Percentiles rank a stretch among this genome's conserved stretches.
Evolutionary conservation across 805 yeast species (phyloP).

Genomic region (Pichia gijzeniarum): DNA sequence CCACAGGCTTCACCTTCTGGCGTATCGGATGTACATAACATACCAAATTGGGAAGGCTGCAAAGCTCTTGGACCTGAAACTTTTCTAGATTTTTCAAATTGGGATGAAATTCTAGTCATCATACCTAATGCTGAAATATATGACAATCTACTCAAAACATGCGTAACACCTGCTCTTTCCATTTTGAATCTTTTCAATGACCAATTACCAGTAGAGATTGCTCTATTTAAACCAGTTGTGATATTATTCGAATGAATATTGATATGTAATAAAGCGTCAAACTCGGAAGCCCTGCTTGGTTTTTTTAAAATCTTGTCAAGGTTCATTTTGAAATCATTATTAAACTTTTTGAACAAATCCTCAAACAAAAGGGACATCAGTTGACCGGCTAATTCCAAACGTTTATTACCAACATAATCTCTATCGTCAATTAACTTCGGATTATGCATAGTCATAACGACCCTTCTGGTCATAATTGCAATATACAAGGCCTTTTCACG

Average conservation of each 20-base stretch:
- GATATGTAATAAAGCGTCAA: slow-evolving; percentile 85
- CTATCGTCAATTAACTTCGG: slow-evolving; percentile 97
- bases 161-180: slow-evolving; percentile 99
- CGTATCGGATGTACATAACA: slow-evolving; percentile 97
- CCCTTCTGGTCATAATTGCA: slow-evolving; percentile 95
- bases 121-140: slow-evolving; percentile 94
- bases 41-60: slow-evolving; percentile 98
- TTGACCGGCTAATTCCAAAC: slow-evolving; percentile 96
- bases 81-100: slow-evolving; percentile 94
- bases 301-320: slow-evolving; percentile 90
- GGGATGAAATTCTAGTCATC: slow-evolving; percentile 99
- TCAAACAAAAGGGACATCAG: slow-evolving; percentile 91
- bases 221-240: slow-evolving; percentile 90
- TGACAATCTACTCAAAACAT: slow-evolving; percentile 83
- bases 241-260: slow-evolving; percentile 89
- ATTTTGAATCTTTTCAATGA: slow-evolving; percentile 96
- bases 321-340: slow-evolving; percentile 87
- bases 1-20: slow-evolving; percentile 99
- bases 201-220: slow-evolving; percentile 99
- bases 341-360: slow-evolving; percentile 94
- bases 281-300: slow-evolving; percentile 91
- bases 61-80: slow-evolving; percentile 98
- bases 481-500: slow-evolving; percentile 91
- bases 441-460: slow-evolving; percentile 89
- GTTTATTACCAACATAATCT: slow-evolving; percentile 97